Evolutionary conservation across 192 early-diverging fungal species (phyloP).

Genomic region (Podila epigama): DNA sequence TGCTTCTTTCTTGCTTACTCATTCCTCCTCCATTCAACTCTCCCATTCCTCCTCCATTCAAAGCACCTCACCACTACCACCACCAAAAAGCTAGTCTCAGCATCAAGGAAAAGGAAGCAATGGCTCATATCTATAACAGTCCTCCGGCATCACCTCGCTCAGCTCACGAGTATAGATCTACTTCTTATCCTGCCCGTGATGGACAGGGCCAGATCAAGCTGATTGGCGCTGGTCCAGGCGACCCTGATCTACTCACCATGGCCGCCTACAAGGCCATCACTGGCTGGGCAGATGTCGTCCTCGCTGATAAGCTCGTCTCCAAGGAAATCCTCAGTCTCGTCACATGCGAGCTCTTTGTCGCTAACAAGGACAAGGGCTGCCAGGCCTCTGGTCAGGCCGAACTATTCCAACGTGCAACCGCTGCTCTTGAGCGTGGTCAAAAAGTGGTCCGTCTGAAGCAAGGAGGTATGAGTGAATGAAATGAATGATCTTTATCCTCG

Average conservation of each 20-base stretch:
- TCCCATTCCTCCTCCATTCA: neutral
- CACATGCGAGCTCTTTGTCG: constrained; percentile 57
- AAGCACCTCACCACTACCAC: neutral
- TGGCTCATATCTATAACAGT: constrained; percentile 26
- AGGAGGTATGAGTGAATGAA: too few species aligned
- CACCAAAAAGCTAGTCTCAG: neutral
- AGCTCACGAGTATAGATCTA: neutral
- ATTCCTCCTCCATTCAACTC: neutral
- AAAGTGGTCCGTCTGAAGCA: constrained; percentile 91
- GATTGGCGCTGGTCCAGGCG: constrained; percentile 88
- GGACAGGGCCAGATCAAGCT: constrained; percentile 66
- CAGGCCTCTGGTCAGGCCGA: constrained; percentile 83
- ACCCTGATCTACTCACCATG: constrained; percentile 82
- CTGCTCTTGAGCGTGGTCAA: constrained; percentile 67
- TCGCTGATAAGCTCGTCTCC: constrained; percentile 85
- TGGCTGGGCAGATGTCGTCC: constrained; percentile 77
- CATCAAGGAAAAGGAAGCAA: too few species aligned
- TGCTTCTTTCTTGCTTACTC: neutral
- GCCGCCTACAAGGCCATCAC: constrained; percentile 72
- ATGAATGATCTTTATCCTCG: too few species aligned
- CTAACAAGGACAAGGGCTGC: constrained; percentile 80
- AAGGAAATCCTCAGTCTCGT: constrained; percentile 63
- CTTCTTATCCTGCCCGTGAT: neutral
- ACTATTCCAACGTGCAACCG: constrained; percentile 70
- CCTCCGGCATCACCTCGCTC: constrained; percentile 29